phyloP scores from a whole-genome alignment of 2,329 filamentous ascomycete genomes.

The Huntiella decipiens region DNA sequence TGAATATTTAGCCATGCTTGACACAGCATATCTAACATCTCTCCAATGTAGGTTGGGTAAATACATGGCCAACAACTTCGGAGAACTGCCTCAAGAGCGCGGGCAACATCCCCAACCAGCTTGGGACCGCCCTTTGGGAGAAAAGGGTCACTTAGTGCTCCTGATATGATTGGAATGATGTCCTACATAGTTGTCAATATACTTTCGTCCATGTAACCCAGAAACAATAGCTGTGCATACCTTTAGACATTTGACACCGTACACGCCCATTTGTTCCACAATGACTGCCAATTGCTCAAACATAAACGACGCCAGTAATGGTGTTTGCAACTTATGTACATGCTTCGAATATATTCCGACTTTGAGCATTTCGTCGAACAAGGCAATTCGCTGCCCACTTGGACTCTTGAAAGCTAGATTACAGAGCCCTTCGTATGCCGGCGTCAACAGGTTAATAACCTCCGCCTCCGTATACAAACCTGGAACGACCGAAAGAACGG shows the following conservation, averaged over 20 bases:
- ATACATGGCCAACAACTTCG: conserved; percentile 52
- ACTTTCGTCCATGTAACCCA: background rate
- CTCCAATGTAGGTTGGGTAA: conserved; percentile 19
- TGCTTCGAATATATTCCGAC: conserved; percentile 36
- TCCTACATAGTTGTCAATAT: conserved; percentile 23
- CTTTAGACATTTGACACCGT: conserved; percentile 48
- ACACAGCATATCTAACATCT: conserved; percentile 39
- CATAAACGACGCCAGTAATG: conserved; percentile 36
- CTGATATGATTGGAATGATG: conserved; percentile 46
- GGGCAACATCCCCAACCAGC: conserved; percentile 32
- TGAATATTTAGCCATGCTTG: conserved; percentile 42
- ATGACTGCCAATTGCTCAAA: conserved; percentile 30
- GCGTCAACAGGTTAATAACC: conserved; percentile 41
- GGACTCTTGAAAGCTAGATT: conserved; percentile 16
- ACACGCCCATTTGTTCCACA: conserved; percentile 38
- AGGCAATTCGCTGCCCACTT: conserved; percentile 17
- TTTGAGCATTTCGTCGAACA: conserved; percentile 36
- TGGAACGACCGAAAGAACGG: conserved; percentile 59
- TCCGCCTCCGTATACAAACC: conserved; percentile 56
- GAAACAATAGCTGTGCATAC: conserved; percentile 19
- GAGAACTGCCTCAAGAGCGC: conserved; percentile 38
- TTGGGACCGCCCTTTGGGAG: conserved; percentile 29
- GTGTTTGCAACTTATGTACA: conserved; percentile 39
- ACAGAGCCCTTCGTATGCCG: conserved; percentile 49
- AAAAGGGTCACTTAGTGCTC: conserved; percentile 51